Conservation (phyloP, 371 early-diverging fungal species). For the Mucor sp. region DNA sequence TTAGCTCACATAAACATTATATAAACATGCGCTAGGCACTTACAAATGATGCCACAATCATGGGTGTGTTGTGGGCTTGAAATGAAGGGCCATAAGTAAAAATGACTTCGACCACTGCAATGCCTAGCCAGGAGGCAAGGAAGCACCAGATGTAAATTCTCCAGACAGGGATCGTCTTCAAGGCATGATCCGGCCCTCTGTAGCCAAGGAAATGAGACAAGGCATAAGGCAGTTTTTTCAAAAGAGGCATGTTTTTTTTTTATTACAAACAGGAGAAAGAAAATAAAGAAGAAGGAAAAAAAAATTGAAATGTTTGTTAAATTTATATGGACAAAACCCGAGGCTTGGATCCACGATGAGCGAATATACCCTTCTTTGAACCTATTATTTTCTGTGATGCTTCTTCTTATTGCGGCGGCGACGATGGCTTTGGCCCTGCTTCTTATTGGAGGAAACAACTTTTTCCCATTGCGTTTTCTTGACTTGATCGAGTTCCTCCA, state of each 20-base stretch:
- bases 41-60: slow-evolving; percentile 55
- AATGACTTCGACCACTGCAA: slow-evolving; percentile 36
- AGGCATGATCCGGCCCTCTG: slow-evolving; percentile 9
- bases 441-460: neutral
- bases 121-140: slow-evolving; percentile 50
- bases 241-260: neutral
- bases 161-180: slow-evolving; percentile 28
- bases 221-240: slow-evolving; percentile 18
- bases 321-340: no score
- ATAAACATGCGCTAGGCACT: slow-evolving; percentile 6
- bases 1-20: neutral
- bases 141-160: slow-evolving; percentile 46
- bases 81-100: slow-evolving; percentile 33
- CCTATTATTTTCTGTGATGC: neutral
- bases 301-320: neutral
- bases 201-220: slow-evolving; percentile 28
- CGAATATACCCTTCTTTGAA: no score
- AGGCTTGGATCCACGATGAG: no score
- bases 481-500: slow-evolving; percentile 39
- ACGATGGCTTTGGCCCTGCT: neutral
- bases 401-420: slow-evolving; percentile 1
- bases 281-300: neutral
- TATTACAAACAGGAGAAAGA: neutral
- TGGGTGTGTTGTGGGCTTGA: slow-evolving; percentile 31
- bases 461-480: slow-evolving; percentile 46